A percentile compares a stretch with the other conserved stretches of the same genome.
Evolutionary conservation across 768 basidiomycete genomes (phyloP).

Genomic region (Hypholoma sublateritium): DNA sequence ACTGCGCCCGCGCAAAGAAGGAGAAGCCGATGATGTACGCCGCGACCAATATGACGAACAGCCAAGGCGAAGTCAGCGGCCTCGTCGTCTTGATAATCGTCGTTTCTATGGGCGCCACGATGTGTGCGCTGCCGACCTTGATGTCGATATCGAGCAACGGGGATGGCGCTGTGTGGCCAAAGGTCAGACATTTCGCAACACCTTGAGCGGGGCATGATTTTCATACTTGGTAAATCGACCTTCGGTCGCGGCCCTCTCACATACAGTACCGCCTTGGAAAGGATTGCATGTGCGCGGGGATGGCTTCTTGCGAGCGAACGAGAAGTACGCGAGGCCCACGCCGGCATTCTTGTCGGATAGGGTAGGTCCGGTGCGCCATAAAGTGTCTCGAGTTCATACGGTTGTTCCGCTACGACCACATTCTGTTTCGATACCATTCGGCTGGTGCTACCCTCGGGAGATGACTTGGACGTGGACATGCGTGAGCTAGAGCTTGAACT

Average conservation of each 20-base stretch:
- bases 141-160: constrained; percentile 57
- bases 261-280: constrained; percentile 27
- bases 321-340: constrained; percentile 18
- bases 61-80: constrained; percentile 48
- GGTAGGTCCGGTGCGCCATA: constrained; percentile 12
- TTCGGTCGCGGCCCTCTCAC: constrained; percentile 63
- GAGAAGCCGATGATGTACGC: constrained; percentile 72
- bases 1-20: constrained; percentile 73
- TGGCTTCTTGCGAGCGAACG: constrained; percentile 15
- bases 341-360: constrained; percentile 2
- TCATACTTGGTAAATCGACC: constrained; percentile 48
- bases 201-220: background rate
- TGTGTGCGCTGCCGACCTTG: constrained; percentile 30
- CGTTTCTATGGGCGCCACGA: constrained; percentile 55
- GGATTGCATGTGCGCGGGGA: constrained; percentile 20
- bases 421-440: constrained; percentile 12
- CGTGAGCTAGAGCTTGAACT: constrained; percentile 17
- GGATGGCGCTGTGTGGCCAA: constrained; percentile 40
- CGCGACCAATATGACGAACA: constrained; percentile 53
- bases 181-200: background rate
- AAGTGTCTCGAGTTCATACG: constrained; percentile 19
- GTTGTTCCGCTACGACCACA: constrained; percentile 10
- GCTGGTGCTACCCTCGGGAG: background rate
- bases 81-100: constrained; percentile 49
- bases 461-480: constrained; percentile 10